Conservation (phyloP, 305 asterid genomes). For the Stenogyne calaminthoides region DNA sequence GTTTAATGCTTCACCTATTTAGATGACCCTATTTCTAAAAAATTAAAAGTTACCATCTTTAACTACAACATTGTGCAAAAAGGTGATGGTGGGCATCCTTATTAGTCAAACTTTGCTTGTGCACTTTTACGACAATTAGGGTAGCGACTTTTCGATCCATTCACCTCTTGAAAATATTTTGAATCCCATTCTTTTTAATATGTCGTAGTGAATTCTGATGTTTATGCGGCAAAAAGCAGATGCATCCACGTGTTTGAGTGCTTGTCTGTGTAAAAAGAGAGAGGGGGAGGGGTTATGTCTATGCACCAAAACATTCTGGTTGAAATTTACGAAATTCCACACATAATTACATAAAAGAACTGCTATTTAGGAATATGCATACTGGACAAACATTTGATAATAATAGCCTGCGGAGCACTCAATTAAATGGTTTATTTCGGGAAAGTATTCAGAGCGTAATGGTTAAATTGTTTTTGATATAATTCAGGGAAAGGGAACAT, state of each 20-base stretch:
- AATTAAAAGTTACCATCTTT: neutral
- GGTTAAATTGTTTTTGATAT: neutral
- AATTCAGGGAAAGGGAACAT: neutral
- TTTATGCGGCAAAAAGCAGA: neutral
- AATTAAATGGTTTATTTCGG: neutral
- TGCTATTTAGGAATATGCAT: neutral
- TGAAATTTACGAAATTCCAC: neutral
- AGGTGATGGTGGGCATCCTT: neutral
- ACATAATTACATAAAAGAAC: neutral
- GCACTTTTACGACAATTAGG: neutral
- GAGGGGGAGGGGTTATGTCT: neutral
- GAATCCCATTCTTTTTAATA: neutral
- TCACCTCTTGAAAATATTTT: constrained; percentile 13
- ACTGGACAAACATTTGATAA: neutral
- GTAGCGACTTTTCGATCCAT: neutral
- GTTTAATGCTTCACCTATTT: constrained; percentile 14
- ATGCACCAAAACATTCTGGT: neutral
- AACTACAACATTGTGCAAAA: neutral
- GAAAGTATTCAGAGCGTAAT: neutral
- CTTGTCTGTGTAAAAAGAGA: neutral
- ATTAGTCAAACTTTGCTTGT: neutral
- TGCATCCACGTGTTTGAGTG: neutral
- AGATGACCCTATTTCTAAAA: neutral
- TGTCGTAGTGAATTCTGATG: constrained; percentile 6
- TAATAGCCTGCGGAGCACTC: neutral